Base-by-base conservation (phyloP, 2,329 filamentous ascomycete species). In the Fonsecaea erecta region DNA sequence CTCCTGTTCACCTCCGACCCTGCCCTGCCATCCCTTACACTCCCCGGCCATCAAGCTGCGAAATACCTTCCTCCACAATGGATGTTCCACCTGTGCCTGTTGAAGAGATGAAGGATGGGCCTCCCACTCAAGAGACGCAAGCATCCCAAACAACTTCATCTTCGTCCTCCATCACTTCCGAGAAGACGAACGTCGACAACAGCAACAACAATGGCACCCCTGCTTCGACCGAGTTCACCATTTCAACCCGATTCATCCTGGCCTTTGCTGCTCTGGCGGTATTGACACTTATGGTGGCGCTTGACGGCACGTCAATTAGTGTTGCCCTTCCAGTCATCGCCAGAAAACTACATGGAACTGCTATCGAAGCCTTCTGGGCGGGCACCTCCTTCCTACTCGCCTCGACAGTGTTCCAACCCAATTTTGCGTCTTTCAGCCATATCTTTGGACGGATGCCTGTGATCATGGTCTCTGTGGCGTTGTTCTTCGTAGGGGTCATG, bases 381-480 rank as follows among this genome's bases (percentile, higher is more conserved):
- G 89, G 88, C 1, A 91, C 89, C 3, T 86, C 86, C 16, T 92
- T 90, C 69, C 79, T 92, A 3, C 82, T 92, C 4, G 85, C 87
- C 2, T 86, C 85, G 62, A 87, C 88, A 0, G 83, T 84, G 26
- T 83, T 84, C 65, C 83, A 85, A 70, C 84, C 83, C 0, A 80
- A 77, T 66, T 80, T 81, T 56, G 79, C 79, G 2, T 77, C 78
- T 0, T 74, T 83, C 43, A 82, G 80, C 3, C 77, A 82, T 52
- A 80, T 82, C 21, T 82, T 83, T 53, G 82, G 82, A 8, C 77
- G 82, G 3, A 78, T 78, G 52, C 75, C 77, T 0, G 70, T 82
- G 26, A 71, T 83, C 7, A 68, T 81, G 3, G 60, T 75, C 1
- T 73, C 76, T 0, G 71, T 83, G 5, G 43, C 75, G 0, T 75